Percentiles rank a stretch among this genome's conserved stretches.
These are phyloP conservation scores for Leccinum subgranulosum DNA, from an alignment of 768 basidiomycete species.

Conservation along the genomic window DNA sequence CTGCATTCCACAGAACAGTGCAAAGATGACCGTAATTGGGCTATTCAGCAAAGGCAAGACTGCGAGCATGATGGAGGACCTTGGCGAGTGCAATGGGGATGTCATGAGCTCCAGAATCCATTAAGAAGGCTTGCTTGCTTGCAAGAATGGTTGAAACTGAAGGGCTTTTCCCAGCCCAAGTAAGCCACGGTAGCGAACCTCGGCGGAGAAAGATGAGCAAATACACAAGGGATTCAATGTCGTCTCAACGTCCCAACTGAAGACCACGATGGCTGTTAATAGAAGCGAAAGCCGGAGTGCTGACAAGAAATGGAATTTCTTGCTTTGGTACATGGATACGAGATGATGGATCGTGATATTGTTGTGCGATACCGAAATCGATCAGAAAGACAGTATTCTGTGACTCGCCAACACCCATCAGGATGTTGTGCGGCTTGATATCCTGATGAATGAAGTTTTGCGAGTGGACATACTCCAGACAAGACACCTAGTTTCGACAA, in stretches of 20 bases:
- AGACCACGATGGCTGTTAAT: not conserved
- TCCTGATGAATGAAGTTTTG: conserved; percentile 1
- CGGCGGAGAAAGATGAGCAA: not conserved
- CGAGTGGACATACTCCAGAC: conserved; percentile 3
- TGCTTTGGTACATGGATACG: not conserved
- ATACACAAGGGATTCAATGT: not conserved
- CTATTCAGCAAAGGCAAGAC: not conserved
- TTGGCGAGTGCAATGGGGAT: not conserved
- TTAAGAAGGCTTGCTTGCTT: not conserved
- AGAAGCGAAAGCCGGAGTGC: not conserved
- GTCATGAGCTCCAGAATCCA: not conserved
- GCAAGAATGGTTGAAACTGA: not conserved
- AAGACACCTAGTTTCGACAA: not conserved
- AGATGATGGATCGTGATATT: not conserved
- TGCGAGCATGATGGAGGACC: not conserved
- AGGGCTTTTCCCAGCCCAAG: not conserved
- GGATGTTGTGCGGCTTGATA: conserved; percentile 7
- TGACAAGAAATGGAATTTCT: not conserved
- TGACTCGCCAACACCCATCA: not conserved
- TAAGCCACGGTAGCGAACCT: conserved; percentile 2
- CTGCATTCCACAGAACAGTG: not conserved
- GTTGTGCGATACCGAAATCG: conserved; percentile 1
- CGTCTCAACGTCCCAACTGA: not conserved
- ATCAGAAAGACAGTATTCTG: not conserved
- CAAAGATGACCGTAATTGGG: not conserved